These are phyloP conservation scores for Phialophora chinensis DNA, from an alignment of 2,329 filamentous ascomycete genomes.

Conservation along the genomic window DNA sequence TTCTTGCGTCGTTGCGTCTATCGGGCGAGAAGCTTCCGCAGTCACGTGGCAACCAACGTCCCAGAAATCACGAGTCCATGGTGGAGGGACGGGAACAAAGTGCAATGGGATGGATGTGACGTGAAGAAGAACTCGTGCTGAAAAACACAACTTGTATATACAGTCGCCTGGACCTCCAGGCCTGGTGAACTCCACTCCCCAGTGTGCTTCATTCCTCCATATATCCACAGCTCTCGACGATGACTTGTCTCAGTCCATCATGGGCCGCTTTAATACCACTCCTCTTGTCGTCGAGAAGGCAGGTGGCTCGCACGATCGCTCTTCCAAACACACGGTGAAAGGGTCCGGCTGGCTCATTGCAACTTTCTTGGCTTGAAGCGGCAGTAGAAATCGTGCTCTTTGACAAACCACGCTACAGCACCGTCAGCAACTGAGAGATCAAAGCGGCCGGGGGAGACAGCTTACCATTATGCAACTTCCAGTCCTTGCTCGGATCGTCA, in stretches of 20 bases:
- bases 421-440: neutral
- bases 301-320: neutral
- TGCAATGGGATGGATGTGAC: neutral
- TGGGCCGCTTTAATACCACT: neutral
- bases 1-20: neutral
- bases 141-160: neutral
- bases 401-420: slow-evolving; percentile 59
- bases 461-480: slow-evolving; percentile 39
- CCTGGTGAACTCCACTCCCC: neutral
- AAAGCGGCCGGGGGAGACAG: neutral
- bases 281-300: neutral
- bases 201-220: neutral
- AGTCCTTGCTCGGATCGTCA: slow-evolving; percentile 36
- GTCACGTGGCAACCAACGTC: neutral
- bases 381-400: slow-evolving; percentile 44
- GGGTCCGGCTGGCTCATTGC: slow-evolving; percentile 5
- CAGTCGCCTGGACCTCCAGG: neutral
- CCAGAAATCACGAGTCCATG: neutral
- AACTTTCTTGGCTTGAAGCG: slow-evolving; percentile 35
- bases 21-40: slow-evolving; percentile 9
- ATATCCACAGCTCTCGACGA: neutral
- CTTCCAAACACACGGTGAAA: neutral
- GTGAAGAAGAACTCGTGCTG: neutral
- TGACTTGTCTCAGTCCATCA: neutral
- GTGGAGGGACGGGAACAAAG: neutral